A percentile compares a stretch with the other conserved stretches of the same genome.
Conservation (phyloP, 192 early-diverging fungal species). For the Linderina pennispora region DNA sequence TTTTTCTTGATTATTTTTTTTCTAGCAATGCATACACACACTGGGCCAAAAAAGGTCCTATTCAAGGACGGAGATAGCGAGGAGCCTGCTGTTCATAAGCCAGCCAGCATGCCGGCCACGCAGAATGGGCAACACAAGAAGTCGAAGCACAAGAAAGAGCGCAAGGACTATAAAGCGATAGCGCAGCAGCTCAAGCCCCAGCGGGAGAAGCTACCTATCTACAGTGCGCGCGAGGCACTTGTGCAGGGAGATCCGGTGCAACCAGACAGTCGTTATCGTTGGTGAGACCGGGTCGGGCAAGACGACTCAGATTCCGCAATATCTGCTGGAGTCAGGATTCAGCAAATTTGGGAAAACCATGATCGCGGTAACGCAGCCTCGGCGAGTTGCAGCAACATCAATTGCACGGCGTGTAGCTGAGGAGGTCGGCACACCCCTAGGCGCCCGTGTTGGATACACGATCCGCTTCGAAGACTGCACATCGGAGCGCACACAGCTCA, state of each 20-base stretch:
- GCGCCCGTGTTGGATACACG: constrained; percentile 83
- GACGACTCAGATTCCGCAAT: constrained; percentile 94
- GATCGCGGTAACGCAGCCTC: constrained; percentile 80
- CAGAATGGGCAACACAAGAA: no score
- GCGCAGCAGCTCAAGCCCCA: constrained; percentile 19
- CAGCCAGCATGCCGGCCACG: no score
- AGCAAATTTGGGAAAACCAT: constrained; percentile 51
- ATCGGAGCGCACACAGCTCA: constrained; percentile 67
- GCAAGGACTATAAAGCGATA: constrained; percentile 10
- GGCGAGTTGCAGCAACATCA: constrained; percentile 79
- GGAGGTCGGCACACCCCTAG: constrained; percentile 66
- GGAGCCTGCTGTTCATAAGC: no score
- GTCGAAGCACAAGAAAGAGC: background rate
- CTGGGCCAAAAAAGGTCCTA: no score
- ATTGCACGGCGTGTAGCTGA: constrained; percentile 74
- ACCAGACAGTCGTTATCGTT: constrained; percentile 61
- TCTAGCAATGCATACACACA: no score
- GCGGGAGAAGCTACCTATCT: constrained; percentile 50
- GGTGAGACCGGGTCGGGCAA: constrained; percentile 80
- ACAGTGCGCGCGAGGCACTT: constrained; percentile 31
- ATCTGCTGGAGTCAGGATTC: constrained; percentile 65
- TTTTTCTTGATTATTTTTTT: no score
- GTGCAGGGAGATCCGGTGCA: constrained; percentile 10
- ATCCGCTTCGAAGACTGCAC: constrained; percentile 96
- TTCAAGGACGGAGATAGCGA: no score